These are phyloP conservation scores for Polytrichum formosum DNA, from an alignment of 225 moss, liverwort and hornwort genomes.

Conservation along the genomic window DNA sequence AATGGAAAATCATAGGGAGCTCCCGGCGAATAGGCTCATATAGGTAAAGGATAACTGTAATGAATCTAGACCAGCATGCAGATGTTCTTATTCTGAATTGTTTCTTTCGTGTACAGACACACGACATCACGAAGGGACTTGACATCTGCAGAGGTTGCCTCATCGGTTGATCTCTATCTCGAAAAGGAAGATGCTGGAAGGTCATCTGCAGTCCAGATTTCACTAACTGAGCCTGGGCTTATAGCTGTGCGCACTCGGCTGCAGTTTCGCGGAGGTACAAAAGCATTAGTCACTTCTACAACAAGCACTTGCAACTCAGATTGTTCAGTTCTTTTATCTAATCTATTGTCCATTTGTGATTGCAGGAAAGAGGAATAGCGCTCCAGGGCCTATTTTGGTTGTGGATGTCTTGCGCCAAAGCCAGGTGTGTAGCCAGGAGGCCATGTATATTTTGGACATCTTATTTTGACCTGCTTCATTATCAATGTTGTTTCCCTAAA, in stretches of 20 bases:
- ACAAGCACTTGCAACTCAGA: background rate
- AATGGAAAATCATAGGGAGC: no score
- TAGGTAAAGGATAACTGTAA: no score
- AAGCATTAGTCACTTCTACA: background rate
- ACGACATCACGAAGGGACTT: conserved; percentile 86
- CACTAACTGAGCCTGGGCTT: conserved; percentile 68
- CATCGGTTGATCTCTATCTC: conserved; percentile 68
- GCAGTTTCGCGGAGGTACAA: conserved; percentile 52
- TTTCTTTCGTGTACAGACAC: conserved; percentile 48
- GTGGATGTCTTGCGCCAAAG: conserved; percentile 76
- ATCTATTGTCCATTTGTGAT: background rate
- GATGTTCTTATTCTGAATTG: conserved; percentile 12
- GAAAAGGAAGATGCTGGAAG: conserved; percentile 56
- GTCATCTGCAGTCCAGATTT: conserved; percentile 67
- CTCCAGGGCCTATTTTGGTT: conserved; percentile 86
- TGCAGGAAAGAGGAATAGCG: conserved; percentile 52
- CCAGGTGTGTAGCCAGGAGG: conserved; percentile 41
- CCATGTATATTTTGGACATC: no score
- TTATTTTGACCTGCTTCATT: no score
- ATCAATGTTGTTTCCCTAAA: no score
- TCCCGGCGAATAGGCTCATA: no score
- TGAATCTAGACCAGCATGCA: no score
- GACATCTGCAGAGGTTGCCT: conserved; percentile 77
- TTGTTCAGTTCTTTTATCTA: background rate
- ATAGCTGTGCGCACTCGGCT: conserved; percentile 76